Evolutionary conservation across 2,329 filamentous ascomycete species (phyloP).

Genomic region (Penicillium fuscoglaucum): DNA sequence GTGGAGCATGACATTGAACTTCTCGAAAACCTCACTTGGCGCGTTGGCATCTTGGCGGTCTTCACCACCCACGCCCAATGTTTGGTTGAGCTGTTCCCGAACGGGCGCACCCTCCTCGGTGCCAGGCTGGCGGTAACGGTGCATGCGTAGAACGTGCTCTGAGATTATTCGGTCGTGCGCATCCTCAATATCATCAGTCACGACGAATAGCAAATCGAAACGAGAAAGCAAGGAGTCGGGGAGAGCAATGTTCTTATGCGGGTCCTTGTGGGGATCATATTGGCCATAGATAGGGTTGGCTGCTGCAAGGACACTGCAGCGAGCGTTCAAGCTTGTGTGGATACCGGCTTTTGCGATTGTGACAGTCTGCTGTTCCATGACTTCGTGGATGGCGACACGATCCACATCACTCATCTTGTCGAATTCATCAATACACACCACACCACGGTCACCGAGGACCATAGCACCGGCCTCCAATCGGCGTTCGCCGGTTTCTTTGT

Average conservation of each 20-base stretch:
- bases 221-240: slow-evolving; percentile 94
- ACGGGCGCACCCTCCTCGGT: slow-evolving; percentile 94
- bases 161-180: slow-evolving; percentile 86
- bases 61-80: slow-evolving; percentile 82
- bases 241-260: slow-evolving; percentile 96
- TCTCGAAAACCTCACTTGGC: slow-evolving; percentile 89
- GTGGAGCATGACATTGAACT: slow-evolving; percentile 94
- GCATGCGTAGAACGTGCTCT: slow-evolving; percentile 96
- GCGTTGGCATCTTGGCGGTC: slow-evolving; percentile 69
- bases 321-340: slow-evolving; percentile 93
- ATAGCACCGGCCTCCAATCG: slow-evolving; percentile 96
- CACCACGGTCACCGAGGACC: slow-evolving; percentile 94
- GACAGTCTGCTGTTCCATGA: slow-evolving; percentile 99
- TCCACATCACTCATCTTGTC: slow-evolving; percentile 99
- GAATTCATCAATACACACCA: slow-evolving; percentile 98
- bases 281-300: slow-evolving; percentile 98
- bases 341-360: slow-evolving; percentile 99
- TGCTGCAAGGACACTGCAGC: slow-evolving; percentile 93
- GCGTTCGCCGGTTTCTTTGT: slow-evolving; percentile 96
- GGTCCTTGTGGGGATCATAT: slow-evolving; percentile 97
- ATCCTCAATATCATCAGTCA: slow-evolving; percentile 98
- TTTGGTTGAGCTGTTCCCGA: slow-evolving; percentile 80
- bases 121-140: slow-evolving; percentile 87
- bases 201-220: slow-evolving; percentile 97
- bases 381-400: slow-evolving; percentile 97